These are phyloP conservation scores for Prunus yedoensis DNA, from an alignment of 331 rosid species.

Conservation along the genomic window DNA sequence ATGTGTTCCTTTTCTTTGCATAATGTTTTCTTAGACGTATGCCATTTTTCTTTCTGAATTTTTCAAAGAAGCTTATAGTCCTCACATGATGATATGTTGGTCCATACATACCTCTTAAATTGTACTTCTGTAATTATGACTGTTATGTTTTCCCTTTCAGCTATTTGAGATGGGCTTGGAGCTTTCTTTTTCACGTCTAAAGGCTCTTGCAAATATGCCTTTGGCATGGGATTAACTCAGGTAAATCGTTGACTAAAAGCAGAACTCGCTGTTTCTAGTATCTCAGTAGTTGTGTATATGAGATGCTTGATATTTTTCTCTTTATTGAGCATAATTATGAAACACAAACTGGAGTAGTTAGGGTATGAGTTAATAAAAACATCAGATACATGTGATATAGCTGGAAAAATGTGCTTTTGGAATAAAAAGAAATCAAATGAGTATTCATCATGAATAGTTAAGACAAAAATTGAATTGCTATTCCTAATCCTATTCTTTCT, in stretches of 20 bases:
- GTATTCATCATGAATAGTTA: neutral
- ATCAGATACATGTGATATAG: neutral
- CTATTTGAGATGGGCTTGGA: slow-evolving; percentile 99
- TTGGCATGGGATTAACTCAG: slow-evolving; percentile 97
- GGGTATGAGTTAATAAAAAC: too few species aligned
- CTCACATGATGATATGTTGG: neutral
- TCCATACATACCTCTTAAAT: neutral
- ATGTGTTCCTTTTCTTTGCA: neutral
- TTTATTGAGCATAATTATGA: neutral
- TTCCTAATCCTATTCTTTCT: neutral
- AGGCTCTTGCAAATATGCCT: slow-evolving; percentile 98
- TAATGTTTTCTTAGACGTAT: slow-evolving; percentile 3
- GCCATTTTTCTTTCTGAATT: neutral
- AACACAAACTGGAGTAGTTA: neutral
- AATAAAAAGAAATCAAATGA: neutral
- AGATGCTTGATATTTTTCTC: neutral
- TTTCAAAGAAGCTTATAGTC: neutral
- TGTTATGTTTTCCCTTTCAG: slow-evolving; percentile 47
- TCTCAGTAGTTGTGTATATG: neutral
- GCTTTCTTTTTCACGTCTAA: slow-evolving; percentile 95
- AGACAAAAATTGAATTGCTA: neutral
- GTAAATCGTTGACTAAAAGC: slow-evolving; percentile 40
- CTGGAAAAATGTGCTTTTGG: neutral
- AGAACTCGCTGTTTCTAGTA: neutral
- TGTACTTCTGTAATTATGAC: slow-evolving; percentile 13